Base-by-base conservation (phyloP, 176 grass and related monocot genomes). In the Oryza meyeriana region DNA sequence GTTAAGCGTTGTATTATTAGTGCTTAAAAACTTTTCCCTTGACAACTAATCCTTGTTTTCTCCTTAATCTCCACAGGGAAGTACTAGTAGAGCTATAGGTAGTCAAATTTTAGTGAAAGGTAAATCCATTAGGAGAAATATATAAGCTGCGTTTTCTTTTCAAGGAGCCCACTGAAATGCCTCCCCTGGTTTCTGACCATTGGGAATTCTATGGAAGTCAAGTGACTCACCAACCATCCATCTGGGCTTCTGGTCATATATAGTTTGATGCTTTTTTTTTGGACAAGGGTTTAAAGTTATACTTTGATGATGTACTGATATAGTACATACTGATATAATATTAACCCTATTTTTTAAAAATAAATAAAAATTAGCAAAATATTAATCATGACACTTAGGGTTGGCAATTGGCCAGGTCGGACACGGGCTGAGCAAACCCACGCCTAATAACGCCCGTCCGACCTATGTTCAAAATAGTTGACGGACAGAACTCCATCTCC, bases 161-260 rank as follows among this genome's bases (percentile, higher is more conserved):
- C 50, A 55, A 30, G 35, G 26, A 40, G 57, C 40, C 33, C 42
- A 55, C 14, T 34, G 57, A 82, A 72, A 78, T 22, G 64, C 79
- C 41, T 83, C 33, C 85, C 74, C 40, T 58, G 66, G 86, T 88
- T 88, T 83, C 66, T 72, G 66, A 87, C 73, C 40, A 8, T 24
- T 14, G 4, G 13, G 45, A 64, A 52, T 12, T 83, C 33, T 33
- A 33, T 5, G 25, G 29, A 57, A 76, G 71, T n/a, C 41, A 61
- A 59, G 0, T 59, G 55, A 59, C 55, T 71, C 66, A 88, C 73
- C 86, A 66, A 71, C 39, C 79, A 55, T 55, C 17, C 24, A 45
- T 31, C 72, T 79, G 33, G 52, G 36, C 61, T 40, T 64, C 81
- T 16, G 34, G 48, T n/a, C 29, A 31, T 22, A 50, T 59, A 59